Base-by-base conservation (phyloP, 2,329 filamentous ascomycete species). In the Exophiala sp. region DNA sequence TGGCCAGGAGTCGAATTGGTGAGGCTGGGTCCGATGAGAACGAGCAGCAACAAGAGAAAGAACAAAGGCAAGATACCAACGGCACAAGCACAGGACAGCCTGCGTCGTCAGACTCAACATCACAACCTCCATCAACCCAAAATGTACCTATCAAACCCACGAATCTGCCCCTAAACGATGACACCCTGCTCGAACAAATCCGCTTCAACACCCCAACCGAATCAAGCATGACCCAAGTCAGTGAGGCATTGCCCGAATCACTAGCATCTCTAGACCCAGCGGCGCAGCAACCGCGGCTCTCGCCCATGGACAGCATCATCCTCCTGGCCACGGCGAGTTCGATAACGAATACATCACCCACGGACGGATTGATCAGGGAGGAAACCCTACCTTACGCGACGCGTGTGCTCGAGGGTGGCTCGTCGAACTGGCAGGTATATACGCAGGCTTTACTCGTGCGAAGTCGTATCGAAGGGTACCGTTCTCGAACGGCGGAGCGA, bases 351-450 rank as follows among this genome's bases (percentile, higher is more conserved):
- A 91, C 89, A 0, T 87, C 91, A 0, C 91, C 94, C 0, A 78
- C 84, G 1, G 87, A 97, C 67, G 86, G 88, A 0, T 76, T 99
- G 1, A 97, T 91, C 0, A 81, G 91, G n/a, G 91, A 97, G 71
- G 90, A 97, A 68, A 92, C 95, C 3, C 72, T 95, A 1, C 94
- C 94, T 0, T 99, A 92, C 67, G 94, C 94, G 0, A 87, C 86
- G 1, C 84, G 94, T 38, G 94, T 97, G 0, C 78, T 99, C 1
- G 82, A 88, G 7, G 91, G 94, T 57, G 91, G 92, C 62, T 88
- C 88, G 42, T 92, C 90, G 1, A 99, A 97, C 70, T 99, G 94
- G 94, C 94, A 97, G 69, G 86, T 96, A 33, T 97, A 97, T 68
- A 96, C 94, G 0, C 91, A 97, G 67, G 94, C 91, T 0, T 77